Conservation (phyloP, 345 rosid genomes). For the Eutrema heterophyllum region DNA sequence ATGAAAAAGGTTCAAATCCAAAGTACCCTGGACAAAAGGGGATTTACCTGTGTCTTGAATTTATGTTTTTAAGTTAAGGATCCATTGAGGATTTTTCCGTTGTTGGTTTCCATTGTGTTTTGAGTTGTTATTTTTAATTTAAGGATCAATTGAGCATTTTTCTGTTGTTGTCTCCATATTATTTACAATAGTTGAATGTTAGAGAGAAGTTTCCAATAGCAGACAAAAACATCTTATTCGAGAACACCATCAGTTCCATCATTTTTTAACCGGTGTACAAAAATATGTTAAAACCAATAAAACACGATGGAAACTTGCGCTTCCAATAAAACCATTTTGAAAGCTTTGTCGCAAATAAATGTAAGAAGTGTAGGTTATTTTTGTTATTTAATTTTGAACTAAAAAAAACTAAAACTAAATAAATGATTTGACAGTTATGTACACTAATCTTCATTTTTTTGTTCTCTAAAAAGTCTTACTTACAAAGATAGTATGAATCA, state of each 20-base stretch:
- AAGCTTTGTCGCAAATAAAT: no score
- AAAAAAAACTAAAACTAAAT: no score
- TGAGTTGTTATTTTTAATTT: background rate
- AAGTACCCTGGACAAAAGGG: background rate
- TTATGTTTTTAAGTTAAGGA: background rate
- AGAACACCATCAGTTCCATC: background rate
- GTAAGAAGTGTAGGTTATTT: no score
- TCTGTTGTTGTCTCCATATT: background rate
- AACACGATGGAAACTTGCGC: no score
- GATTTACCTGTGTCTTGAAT: background rate
- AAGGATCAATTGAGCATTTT: background rate
- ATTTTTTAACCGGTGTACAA: background rate
- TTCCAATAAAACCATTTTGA: no score
- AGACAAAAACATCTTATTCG: background rate
- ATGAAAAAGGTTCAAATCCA: background rate
- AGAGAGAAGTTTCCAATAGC: background rate
- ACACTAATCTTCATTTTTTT: no score
- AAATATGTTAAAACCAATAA: background rate
- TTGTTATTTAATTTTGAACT: no score
- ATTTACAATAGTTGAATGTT: background rate
- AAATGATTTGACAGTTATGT: no score
- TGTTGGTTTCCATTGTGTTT: background rate
- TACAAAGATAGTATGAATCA: no score
- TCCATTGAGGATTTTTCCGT: background rate
- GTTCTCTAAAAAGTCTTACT: no score